Percentiles rank a stretch among this genome's conserved stretches.
Conservation (phyloP, 352 stramenopile genomes). For the Globisporangium parvum region DNA sequence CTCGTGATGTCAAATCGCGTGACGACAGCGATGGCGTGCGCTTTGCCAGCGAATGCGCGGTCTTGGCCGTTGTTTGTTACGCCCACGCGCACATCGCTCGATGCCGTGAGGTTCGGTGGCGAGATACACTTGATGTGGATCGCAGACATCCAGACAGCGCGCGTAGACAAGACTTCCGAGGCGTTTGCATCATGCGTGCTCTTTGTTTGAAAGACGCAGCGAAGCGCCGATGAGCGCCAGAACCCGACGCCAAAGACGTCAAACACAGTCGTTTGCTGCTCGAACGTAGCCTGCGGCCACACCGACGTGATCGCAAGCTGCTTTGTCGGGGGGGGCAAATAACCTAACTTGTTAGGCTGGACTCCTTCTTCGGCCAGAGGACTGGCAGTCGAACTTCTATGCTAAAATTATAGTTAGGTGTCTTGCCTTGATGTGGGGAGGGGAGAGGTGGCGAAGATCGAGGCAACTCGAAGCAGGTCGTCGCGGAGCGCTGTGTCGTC, state of each 20-base stretch:
- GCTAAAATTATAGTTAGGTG: too few relatives aligned
- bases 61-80: slow-evolving; percentile 55
- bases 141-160: slow-evolving; percentile 40
- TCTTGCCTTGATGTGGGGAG: too few relatives aligned
- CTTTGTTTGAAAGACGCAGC: slow-evolving; percentile 28
- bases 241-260: slow-evolving; percentile 60
- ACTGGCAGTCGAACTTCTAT: too few relatives aligned
- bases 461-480: too few relatives aligned
- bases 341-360: too few relatives aligned
- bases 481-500: too few relatives aligned
- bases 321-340: too few relatives aligned
- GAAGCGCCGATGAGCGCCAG: slow-evolving; percentile 33
- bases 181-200: not conserved
- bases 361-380: too few relatives aligned
- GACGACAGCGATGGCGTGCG: slow-evolving; percentile 19
- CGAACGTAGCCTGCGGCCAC: slow-evolving; percentile 31
- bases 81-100: slow-evolving; percentile 19
- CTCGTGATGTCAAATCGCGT: slow-evolving; percentile 33
- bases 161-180: not conserved
- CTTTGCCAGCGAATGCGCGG: slow-evolving; percentile 14
- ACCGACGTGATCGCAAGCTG: slow-evolving; percentile 28
- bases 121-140: slow-evolving; percentile 46
- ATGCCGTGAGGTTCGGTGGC: slow-evolving; percentile 17
- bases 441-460: too few relatives aligned
- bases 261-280: slow-evolving; percentile 36